phyloP scores from a whole-genome alignment of 805 yeast genomes.

The Schizosaccharomyces cryophilus region DNA sequence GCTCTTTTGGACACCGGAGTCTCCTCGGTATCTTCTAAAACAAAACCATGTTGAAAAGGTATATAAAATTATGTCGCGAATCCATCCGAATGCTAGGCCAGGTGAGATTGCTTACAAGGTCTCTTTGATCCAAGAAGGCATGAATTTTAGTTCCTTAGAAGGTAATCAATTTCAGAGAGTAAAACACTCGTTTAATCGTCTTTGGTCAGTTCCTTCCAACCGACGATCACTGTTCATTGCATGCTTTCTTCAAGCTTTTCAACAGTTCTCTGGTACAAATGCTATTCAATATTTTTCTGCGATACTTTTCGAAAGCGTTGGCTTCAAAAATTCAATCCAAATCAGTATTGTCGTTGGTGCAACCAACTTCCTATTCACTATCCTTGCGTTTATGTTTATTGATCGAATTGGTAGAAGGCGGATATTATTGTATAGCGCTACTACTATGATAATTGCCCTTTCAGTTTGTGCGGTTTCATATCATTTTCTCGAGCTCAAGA shows the following conservation, averaged over 20 bases:
- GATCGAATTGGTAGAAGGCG: slow-evolving; percentile 72
- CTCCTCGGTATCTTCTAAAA: slow-evolving; percentile 70
- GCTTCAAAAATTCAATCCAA: slow-evolving; percentile 67
- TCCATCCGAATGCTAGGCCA: slow-evolving; percentile 39
- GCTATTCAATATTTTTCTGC: slow-evolving; percentile 83
- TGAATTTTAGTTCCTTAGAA: slow-evolving; percentile 8
- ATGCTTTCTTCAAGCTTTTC: slow-evolving; percentile 83
- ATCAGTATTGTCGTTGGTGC: slow-evolving; percentile 82
- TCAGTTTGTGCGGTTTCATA: slow-evolving; percentile 73
- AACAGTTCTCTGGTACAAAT: slow-evolving; percentile 89
- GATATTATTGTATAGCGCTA: slow-evolving; percentile 42
- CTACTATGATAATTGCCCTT: slow-evolving; percentile 56
- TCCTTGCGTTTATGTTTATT: slow-evolving; percentile 60
- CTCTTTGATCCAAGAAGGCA: slow-evolving; percentile 25
- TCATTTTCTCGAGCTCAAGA: slow-evolving; percentile 32
- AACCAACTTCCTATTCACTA: slow-evolving; percentile 70
- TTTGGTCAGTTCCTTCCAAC: slow-evolving; percentile 25
- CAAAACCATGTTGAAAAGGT: slow-evolving; percentile 43
- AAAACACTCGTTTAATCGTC: slow-evolving; percentile 12
- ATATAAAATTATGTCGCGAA: slow-evolving; percentile 31
- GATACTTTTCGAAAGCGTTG: slow-evolving; percentile 73
- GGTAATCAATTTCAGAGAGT: slow-evolving; percentile 2
- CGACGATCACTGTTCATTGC: slow-evolving; percentile 70
- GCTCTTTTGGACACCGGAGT: slow-evolving; percentile 72
- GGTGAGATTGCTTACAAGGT: slow-evolving; percentile 41